Evolutionary conservation across 2,329 filamentous ascomycete genomes (phyloP), one percentile per base, ranked within the genome.

Genomic region (Fusarium aywerte): DNA sequence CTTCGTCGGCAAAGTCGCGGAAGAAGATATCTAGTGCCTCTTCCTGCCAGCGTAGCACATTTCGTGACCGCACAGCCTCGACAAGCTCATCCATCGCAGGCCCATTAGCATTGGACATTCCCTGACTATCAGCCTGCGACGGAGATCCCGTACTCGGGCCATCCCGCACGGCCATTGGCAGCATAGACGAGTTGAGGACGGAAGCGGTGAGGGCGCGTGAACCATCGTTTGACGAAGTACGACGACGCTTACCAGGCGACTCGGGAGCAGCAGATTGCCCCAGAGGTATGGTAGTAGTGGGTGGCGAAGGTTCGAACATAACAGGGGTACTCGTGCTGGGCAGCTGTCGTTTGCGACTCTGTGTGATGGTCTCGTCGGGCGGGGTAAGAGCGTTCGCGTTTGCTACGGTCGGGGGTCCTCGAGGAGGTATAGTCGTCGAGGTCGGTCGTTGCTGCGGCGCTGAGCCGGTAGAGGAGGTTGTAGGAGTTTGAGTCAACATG

Each of bases 1-100:
- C 85, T 67, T 88, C 85, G 45, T 83, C 80, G 15, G 81, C 76
- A 70, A 88, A 88, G 60, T 88, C 85, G 31, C 81, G 79, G 74
- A 88, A 88, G 70, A 88, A 85, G 7, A 87, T 80, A 56, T 88
- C 86, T 51, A 88, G 79, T 0, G 86, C 86, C 72, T 85, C 83
- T 73, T 88, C 86, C 7, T 84, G 80, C 85, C 85, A 88, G 35
- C 77, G 80, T 7, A 82, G 78, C 7, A 77, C 73, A n/a, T 71
- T 70, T 18, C 80, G 77, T 9, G 76, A 71, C 33, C 76, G 77
- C 20, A 83, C 75, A 3, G 79, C 79, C 25, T 84, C 82, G 7
- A 80, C 76, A 7, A 76, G 71, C 33, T 81, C 80, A 36, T 83
- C 80, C 7, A 81, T 42, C 2, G 76, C 56, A 13, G 69, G 66